Conservation (phyloP, 148 eudicot species). For the Rhododendron simsii region DNA sequence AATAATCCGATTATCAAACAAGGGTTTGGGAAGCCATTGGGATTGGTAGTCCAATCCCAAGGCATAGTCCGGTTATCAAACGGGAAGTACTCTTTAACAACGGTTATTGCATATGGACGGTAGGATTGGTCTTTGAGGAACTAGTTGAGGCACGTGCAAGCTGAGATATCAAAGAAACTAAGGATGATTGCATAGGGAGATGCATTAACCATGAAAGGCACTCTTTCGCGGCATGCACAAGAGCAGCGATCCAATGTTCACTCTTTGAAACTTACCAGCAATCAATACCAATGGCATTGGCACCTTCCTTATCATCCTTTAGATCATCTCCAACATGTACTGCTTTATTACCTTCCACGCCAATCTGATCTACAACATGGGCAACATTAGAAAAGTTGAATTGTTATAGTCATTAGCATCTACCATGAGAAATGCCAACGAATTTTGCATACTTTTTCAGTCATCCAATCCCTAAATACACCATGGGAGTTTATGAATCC, state of each 20-base stretch:
- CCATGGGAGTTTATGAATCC: background rate
- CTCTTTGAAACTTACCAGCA: constrained; percentile 59
- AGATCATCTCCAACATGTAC: constrained; percentile 91
- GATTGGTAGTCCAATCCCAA: no score
- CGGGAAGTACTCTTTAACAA: no score
- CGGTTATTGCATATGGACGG: background rate
- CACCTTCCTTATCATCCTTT: constrained; percentile 78
- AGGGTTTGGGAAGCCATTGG: no score
- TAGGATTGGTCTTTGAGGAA: no score
- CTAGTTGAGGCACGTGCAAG: background rate
- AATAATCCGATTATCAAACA: no score
- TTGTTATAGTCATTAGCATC: background rate
- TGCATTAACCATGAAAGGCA: background rate
- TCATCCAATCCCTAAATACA: background rate
- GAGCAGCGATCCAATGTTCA: background rate
- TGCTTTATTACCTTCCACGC: constrained; percentile 49
- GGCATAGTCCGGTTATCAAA: no score
- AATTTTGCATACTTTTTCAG: background rate
- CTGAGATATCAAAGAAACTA: background rate
- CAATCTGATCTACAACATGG: constrained; percentile 47
- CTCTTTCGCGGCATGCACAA: background rate
- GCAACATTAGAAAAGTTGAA: background rate
- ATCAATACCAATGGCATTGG: constrained; percentile 71
- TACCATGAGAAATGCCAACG: background rate
- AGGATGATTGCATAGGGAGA: background rate